Conservation (phyloP, 2,329 filamentous ascomycete genomes). For the Botryosphaeria dothidea region DNA sequence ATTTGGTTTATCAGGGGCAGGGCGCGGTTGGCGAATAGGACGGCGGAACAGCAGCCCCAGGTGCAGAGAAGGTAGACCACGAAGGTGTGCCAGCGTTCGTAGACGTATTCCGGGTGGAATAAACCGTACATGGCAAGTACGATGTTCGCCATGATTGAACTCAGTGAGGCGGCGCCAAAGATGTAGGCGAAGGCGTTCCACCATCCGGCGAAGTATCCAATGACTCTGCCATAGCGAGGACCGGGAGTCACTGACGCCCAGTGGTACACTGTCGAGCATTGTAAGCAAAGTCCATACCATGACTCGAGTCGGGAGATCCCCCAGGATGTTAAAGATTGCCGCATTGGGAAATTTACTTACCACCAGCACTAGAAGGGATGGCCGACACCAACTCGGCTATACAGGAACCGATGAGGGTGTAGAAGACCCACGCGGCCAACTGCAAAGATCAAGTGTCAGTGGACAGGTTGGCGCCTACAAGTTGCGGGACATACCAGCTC, state of each 20-base stretch:
- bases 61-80: constrained; percentile 50
- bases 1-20: constrained; percentile 57
- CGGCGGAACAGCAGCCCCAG: constrained; percentile 47
- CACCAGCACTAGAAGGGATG: constrained; percentile 43
- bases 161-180: constrained; percentile 46
- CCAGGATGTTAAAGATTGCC: background rate
- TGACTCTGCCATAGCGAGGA: constrained; percentile 45
- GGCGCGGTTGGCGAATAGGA: constrained; percentile 57
- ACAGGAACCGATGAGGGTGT: constrained; percentile 52
- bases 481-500: constrained; percentile 32
- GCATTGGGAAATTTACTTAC: constrained; percentile 15
- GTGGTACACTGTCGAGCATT: constrained; percentile 46
- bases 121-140: constrained; percentile 52
- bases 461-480: background rate
- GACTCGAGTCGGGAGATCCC: background rate
- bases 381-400: constrained; percentile 53
- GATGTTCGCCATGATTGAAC: constrained; percentile 47
- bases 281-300: background rate
- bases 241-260: constrained; percentile 55
- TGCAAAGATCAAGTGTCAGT: constrained; percentile 18
- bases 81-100: constrained; percentile 55
- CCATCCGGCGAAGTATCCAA: constrained; percentile 54
- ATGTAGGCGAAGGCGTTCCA: constrained; percentile 56
- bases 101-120: constrained; percentile 48
- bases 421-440: constrained; percentile 52